A percentile compares a stretch with the other conserved stretches of the same genome.
Conservation (phyloP, 1,284 basidiomycete genomes). For the Sporisorium iseilematis-ciliati region DNA sequence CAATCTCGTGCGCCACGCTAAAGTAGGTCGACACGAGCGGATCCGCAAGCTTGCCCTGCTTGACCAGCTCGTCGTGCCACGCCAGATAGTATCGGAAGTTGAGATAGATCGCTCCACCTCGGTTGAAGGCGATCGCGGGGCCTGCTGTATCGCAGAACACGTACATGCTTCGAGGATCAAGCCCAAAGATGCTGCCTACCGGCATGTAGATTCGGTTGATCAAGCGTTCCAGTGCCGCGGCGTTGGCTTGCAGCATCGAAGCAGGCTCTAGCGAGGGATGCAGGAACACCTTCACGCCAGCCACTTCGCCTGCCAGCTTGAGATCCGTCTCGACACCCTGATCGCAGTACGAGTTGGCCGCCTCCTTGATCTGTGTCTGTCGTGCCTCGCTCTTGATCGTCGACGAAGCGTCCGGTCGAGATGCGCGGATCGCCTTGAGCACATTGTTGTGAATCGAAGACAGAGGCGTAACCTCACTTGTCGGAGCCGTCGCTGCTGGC, state of each 20-base stretch:
- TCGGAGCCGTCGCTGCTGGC: conserved; percentile 40
- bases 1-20: conserved; percentile 86
- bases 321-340: conserved; percentile 68
- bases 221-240: conserved; percentile 66
- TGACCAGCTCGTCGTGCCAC: conserved; percentile 84
- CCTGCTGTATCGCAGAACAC: conserved; percentile 87
- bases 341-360: conserved; percentile 70
- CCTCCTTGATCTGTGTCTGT: conserved; percentile 70
- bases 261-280: conserved; percentile 59
- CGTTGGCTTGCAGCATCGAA: conserved; percentile 62
- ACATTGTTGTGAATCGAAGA: conserved; percentile 69
- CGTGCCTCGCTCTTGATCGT: conserved; percentile 68
- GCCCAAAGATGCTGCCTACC: conserved; percentile 68
- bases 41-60: conserved; percentile 74
- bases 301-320: conserved; percentile 69
- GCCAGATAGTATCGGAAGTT: conserved; percentile 85
- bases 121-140: conserved; percentile 91
- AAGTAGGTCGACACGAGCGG: conserved; percentile 90
- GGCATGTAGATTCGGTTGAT: conserved; percentile 68
- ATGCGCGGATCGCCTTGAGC: conserved; percentile 68
- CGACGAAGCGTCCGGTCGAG: conserved; percentile 68
- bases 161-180: conserved; percentile 78
- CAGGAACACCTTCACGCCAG: conserved; percentile 70
- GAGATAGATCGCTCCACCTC: conserved; percentile 87
- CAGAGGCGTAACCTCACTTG: conserved; percentile 62